A percentile compares a stretch with the other conserved stretches of the same genome.
Evolutionary conservation across 225 moss, liverwort and hornwort genomes (phyloP).

Genomic region (Antitrichia curtipendula): DNA sequence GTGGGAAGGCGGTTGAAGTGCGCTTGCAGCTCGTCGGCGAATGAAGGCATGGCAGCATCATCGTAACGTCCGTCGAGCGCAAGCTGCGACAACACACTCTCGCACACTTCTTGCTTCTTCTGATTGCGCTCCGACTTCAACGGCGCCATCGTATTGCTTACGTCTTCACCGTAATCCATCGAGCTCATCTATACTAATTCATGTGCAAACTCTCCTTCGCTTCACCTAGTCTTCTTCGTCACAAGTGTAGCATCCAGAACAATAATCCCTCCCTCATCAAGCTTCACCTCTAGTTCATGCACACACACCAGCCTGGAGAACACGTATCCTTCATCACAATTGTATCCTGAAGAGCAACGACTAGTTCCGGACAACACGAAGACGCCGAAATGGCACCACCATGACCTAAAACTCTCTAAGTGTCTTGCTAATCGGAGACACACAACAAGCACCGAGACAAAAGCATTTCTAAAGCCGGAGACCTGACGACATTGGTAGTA

Average conservation of each 20-base stretch:
- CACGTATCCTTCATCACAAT: background rate
- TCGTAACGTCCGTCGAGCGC: constrained; percentile 28
- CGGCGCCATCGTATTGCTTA: background rate
- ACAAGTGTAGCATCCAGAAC: background rate
- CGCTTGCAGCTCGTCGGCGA: constrained; percentile 58
- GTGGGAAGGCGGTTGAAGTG: constrained; percentile 82
- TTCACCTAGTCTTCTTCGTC: background rate
- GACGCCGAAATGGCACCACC: background rate
- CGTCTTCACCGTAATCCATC: background rate
- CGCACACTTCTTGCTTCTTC: constrained; percentile 66
- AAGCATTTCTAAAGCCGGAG: background rate
- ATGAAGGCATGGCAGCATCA: constrained; percentile 35
- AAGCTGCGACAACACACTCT: constrained; percentile 51
- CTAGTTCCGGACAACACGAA: background rate
- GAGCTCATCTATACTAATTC: background rate
- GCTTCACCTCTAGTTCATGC: background rate
- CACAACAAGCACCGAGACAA: background rate
- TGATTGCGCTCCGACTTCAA: constrained; percentile 2
- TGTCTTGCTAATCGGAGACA: background rate
- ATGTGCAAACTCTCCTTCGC: background rate
- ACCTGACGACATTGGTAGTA: background rate
- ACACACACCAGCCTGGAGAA: background rate
- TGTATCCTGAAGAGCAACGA: background rate
- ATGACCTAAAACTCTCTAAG: background rate
- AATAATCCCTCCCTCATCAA: background rate